Conservation (phyloP, 2,329 filamentous ascomycete species). For the Neurospora sp. region DNA sequence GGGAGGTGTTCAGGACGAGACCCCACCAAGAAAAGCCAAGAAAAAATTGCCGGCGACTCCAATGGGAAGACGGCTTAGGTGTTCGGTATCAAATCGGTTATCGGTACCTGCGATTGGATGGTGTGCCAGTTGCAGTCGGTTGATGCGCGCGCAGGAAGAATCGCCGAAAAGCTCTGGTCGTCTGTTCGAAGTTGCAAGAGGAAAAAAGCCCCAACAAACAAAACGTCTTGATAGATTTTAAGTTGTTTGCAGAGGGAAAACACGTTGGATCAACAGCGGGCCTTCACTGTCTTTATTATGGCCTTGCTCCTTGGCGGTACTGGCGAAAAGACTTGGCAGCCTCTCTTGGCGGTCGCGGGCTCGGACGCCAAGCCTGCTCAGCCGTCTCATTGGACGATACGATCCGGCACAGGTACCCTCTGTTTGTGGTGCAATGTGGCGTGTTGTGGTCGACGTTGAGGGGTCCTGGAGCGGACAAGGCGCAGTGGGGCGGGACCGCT, state of each 20-base stretch:
- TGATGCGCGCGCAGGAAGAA: neutral
- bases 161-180: neutral
- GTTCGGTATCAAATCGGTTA: neutral
- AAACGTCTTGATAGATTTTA: neutral
- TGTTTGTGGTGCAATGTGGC: conserved; percentile 7
- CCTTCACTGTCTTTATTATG: conserved; percentile 23
- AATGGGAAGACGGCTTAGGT: neutral
- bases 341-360: conserved; percentile 24
- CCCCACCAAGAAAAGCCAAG: neutral
- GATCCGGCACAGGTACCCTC: conserved; percentile 12
- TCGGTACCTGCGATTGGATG: neutral
- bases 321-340: conserved; percentile 20
- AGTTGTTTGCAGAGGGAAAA: conserved; percentile 14
- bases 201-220: neutral
- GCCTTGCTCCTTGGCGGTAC: conserved; percentile 16
- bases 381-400: conserved; percentile 15
- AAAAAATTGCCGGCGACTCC: neutral
- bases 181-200: neutral
- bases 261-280: conserved; percentile 15
- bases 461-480: neutral
- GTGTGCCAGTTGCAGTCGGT: neutral
- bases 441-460: neutral
- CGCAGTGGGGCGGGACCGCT: neutral
- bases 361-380: conserved; percentile 11
- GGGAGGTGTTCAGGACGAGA: neutral